phyloP scores from a whole-genome alignment of 768 basidiomycete genomes.

The Postia placenta region DNA sequence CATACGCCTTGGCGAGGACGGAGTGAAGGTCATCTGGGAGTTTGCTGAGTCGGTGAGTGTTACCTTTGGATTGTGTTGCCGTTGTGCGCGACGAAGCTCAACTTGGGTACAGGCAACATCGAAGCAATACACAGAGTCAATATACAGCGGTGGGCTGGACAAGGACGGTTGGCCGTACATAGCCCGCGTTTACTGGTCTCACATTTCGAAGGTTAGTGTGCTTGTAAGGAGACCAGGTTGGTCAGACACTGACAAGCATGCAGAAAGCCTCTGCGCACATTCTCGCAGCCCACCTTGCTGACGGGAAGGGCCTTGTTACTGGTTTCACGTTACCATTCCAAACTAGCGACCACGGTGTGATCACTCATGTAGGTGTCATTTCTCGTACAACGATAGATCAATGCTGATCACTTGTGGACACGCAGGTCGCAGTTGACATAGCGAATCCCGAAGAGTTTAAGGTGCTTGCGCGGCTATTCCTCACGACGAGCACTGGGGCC shows the following conservation, averaged over 20 bases:
- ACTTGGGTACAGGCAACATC: conserved; percentile 32
- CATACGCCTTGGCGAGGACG: conserved; percentile 42
- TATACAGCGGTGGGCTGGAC: conserved; percentile 54
- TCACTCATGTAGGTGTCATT: conserved; percentile 50
- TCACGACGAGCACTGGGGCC: conserved; percentile 73
- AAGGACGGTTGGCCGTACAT: conserved; percentile 47
- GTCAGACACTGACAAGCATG: background rate
- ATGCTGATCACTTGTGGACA: too few species aligned
- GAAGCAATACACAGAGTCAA: conserved; percentile 36
- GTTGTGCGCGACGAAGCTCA: background rate
- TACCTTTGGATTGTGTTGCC: background rate
- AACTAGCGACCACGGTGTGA: conserved; percentile 56
- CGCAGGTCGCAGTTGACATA: conserved; percentile 50
- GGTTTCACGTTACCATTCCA: conserved; percentile 63
- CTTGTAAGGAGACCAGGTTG: background rate
- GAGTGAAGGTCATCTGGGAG: conserved; percentile 41
- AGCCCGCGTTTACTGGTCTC: conserved; percentile 64
- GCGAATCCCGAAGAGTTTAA: conserved; percentile 31
- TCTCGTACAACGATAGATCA: too few species aligned
- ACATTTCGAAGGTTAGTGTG: conserved; percentile 41
- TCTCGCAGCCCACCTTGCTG: conserved; percentile 41
- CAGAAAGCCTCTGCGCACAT: conserved; percentile 55
- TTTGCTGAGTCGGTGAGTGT: conserved; percentile 49
- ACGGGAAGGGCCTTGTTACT: conserved; percentile 40
- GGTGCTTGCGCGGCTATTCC: conserved; percentile 37